A percentile compares a stretch with the other conserved stretches of the same genome.
phyloP scores from a whole-genome alignment of 1,284 basidiomycete genomes.

The Irpex rosettiformis region DNA sequence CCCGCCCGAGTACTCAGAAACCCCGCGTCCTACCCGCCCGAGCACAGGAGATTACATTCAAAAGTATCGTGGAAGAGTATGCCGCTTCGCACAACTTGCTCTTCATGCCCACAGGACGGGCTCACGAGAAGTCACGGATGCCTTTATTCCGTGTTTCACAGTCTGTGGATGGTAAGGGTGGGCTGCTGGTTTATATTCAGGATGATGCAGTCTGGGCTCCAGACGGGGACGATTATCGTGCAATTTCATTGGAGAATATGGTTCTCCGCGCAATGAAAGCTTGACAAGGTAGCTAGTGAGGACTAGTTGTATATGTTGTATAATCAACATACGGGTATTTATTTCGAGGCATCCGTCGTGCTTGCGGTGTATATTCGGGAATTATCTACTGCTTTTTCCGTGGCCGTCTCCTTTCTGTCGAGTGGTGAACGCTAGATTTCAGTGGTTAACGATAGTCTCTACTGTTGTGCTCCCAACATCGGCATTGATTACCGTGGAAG shows the following conservation, averaged over 20 bases:
- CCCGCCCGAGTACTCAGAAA: constrained; percentile 28
- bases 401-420: no score
- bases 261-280: constrained; percentile 53
- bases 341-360: no score
- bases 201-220: constrained; percentile 88
- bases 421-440: no score
- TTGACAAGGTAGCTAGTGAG: background rate
- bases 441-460: no score
- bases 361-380: no score
- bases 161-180: constrained; percentile 78
- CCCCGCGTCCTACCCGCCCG: constrained; percentile 37
- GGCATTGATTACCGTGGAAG: no score
- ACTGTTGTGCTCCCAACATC: no score
- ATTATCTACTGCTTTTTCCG: no score
- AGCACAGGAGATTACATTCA: constrained; percentile 84
- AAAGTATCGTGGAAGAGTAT: constrained; percentile 85
- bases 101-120: constrained; percentile 82
- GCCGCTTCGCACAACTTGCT: constrained; percentile 83
- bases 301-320: background rate
- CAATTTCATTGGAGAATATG: constrained; percentile 67
- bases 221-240: constrained; percentile 54
- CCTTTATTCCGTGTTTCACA: constrained; percentile 81
- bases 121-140: constrained; percentile 81
- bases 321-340: background rate
- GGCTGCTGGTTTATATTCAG: constrained; percentile 78